These are phyloP conservation scores for Talaromyces proteolyticus DNA, from an alignment of 495 filamentous ascomycete genomes.

Conservation along the genomic window DNA sequence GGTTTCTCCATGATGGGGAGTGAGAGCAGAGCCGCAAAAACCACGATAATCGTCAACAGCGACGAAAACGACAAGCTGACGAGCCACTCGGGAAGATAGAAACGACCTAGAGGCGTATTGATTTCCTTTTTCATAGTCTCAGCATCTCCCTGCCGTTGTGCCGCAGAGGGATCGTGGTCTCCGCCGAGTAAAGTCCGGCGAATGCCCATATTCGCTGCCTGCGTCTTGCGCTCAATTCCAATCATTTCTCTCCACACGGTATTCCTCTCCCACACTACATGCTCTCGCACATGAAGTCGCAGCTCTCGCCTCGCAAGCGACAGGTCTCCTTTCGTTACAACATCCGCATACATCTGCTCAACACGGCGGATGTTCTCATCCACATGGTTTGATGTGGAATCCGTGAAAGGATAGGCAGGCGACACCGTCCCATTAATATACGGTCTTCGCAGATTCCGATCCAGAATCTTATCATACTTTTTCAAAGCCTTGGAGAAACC, in stretches of 20 bases:
- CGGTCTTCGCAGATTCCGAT: constrained; percentile 64
- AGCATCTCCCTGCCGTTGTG: constrained; percentile 79
- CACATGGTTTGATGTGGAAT: constrained; percentile 60
- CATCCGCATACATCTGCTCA: constrained; percentile 71
- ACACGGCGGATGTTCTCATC: constrained; percentile 65
- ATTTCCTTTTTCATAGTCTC: constrained; percentile 62
- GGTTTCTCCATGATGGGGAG: constrained; percentile 73
- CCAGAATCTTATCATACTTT: constrained; percentile 96
- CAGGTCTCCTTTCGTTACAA: constrained; percentile 76
- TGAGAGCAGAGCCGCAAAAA: constrained; percentile 68
- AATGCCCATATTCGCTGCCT: constrained; percentile 87
- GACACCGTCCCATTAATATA: constrained; percentile 73
- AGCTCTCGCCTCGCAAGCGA: constrained; percentile 73
- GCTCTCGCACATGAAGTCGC: constrained; percentile 85
- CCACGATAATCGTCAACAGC: constrained; percentile 59
- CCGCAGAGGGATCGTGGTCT: constrained; percentile 61
- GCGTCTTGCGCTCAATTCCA: constrained; percentile 91
- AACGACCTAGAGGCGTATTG: constrained; percentile 72
- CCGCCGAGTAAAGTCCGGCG: constrained; percentile 71
- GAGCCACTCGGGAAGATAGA: constrained; percentile 73
- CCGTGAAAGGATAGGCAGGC: constrained; percentile 68
- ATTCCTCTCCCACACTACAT: constrained; percentile 98
- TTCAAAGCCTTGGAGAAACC: constrained; percentile 95
- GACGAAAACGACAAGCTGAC: constrained; percentile 74
- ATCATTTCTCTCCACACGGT: constrained; percentile 99